Conservation (phyloP, 495 filamentous ascomycete genomes). For the Trichoderma virens region DNA sequence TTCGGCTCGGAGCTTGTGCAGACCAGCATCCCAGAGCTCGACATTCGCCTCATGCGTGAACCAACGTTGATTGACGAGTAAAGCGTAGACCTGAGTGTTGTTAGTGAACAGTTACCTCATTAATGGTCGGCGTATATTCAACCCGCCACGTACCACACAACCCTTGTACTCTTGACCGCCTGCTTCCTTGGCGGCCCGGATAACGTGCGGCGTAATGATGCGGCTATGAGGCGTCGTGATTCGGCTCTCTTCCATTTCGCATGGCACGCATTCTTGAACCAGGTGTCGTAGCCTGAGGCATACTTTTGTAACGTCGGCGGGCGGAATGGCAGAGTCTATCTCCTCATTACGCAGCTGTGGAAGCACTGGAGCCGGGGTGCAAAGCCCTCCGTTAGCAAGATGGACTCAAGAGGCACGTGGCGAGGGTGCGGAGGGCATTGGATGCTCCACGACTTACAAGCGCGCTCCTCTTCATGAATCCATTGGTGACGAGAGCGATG, state of each 20-base stretch:
- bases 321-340: slow-evolving; percentile 53
- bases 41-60: slow-evolving; percentile 71
- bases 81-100: slow-evolving; percentile 66
- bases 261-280: slow-evolving; percentile 80
- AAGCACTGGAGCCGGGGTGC: slow-evolving; percentile 40
- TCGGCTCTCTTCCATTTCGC: slow-evolving; percentile 65
- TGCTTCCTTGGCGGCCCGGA: slow-evolving; percentile 70
- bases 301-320: slow-evolving; percentile 72
- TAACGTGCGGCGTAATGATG: slow-evolving; percentile 72
- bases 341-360: slow-evolving; percentile 48
- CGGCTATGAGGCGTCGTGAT: slow-evolving; percentile 74
- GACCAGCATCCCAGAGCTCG: slow-evolving; percentile 86
- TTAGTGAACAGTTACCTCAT: slow-evolving; percentile 24
- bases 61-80: slow-evolving; percentile 86
- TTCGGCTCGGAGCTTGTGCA: slow-evolving; percentile 67
- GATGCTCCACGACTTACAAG: not conserved
- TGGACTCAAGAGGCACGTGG: not conserved
- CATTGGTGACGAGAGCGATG: slow-evolving; percentile 3
- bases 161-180: slow-evolving; percentile 66
- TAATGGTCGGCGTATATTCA: not conserved
- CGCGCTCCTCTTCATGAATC: slow-evolving; percentile 9
- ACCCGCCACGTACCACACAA: slow-evolving; percentile 51
- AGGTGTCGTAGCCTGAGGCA: slow-evolving; percentile 86
- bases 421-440: not conserved
- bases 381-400: slow-evolving; percentile 1